phyloP scores from a whole-genome alignment of 768 basidiomycete genomes.

The Rhizopogon vulgaris region DNA sequence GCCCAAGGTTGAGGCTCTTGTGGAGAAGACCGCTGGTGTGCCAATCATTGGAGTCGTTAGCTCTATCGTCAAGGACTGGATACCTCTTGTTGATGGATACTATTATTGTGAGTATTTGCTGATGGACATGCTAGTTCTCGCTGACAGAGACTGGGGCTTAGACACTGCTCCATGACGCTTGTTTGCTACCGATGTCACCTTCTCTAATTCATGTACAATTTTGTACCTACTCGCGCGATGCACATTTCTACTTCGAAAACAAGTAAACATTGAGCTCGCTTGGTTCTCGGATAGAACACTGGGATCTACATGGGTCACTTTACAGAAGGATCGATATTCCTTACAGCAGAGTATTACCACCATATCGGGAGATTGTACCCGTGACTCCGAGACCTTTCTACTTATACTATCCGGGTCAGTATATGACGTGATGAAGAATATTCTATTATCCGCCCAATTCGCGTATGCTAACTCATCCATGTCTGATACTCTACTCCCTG shows the following conservation, averaged over 20 bases:
- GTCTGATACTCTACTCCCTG: conserved; percentile 5
- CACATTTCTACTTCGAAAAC: no score
- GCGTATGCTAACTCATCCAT: neutral
- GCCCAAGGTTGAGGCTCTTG: conserved; percentile 67
- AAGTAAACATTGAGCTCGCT: no score
- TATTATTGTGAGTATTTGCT: conserved; percentile 69
- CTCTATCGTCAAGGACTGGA: conserved; percentile 75
- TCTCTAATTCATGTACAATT: neutral
- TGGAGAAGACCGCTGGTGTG: conserved; percentile 43
- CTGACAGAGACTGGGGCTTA: conserved; percentile 12
- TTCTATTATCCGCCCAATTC: no score
- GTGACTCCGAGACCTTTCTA: no score
- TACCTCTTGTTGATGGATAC: conserved; percentile 84
- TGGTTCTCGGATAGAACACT: no score
- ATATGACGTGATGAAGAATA: no score
- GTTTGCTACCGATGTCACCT: neutral
- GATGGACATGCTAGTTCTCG: neutral
- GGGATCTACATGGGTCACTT: no score
- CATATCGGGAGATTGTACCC: no score
- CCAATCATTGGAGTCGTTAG: conserved; percentile 67
- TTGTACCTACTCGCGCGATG: neutral
- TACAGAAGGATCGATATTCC: no score
- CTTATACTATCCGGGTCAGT: no score
- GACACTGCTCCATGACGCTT: conserved; percentile 38
- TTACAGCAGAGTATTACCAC: no score